These are phyloP conservation scores for Trichosporon sp. DNA, from an alignment of 1,284 basidiomycete species.

Conservation along the genomic window DNA sequence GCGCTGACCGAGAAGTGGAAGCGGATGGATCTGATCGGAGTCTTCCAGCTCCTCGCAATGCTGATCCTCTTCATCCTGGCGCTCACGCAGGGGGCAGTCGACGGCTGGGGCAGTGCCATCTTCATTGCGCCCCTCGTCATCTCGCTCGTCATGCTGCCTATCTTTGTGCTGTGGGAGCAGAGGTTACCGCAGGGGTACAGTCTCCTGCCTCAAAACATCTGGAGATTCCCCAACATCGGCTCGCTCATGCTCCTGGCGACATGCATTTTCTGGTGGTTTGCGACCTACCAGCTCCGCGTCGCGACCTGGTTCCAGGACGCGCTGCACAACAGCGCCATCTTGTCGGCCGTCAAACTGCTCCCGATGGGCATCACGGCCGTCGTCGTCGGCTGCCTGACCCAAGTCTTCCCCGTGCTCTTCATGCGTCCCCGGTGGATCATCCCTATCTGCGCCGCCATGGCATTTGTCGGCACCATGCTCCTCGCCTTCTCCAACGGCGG, in stretches of 20 bases:
- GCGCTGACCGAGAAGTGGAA: slow-evolving; percentile 39
- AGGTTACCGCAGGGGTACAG: slow-evolving; percentile 35
- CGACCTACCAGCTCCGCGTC: slow-evolving; percentile 39
- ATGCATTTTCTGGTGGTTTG: slow-evolving; percentile 26
- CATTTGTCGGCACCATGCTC: slow-evolving; percentile 38
- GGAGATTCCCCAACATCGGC: slow-evolving; percentile 44
- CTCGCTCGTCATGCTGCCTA: slow-evolving; percentile 17
- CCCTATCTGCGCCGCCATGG: slow-evolving; percentile 29
- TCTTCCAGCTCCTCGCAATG: slow-evolving; percentile 31
- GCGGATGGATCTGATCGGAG: slow-evolving; percentile 45
- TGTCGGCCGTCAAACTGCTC: slow-evolving; percentile 40
- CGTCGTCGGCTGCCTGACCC: slow-evolving; percentile 33
- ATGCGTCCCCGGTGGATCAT: slow-evolving; percentile 38
- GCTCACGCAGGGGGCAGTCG: slow-evolving; percentile 39
- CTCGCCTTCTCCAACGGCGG: slow-evolving; percentile 41
- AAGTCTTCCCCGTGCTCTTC: slow-evolving; percentile 36
- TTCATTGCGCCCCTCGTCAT: slow-evolving; percentile 44
- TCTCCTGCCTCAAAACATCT: slow-evolving; percentile 43
- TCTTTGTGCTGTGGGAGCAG: slow-evolving; percentile 30
- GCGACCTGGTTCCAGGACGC: slow-evolving; percentile 45
- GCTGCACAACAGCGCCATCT: slow-evolving; percentile 36
- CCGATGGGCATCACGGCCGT: slow-evolving; percentile 44
- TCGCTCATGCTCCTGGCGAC: slow-evolving; percentile 41
- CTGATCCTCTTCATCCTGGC: slow-evolving; percentile 44
- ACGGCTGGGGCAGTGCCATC: slow-evolving; percentile 39